phyloP scores from a whole-genome alignment of 306 rosid species.

The Mimosa bimucronata region DNA sequence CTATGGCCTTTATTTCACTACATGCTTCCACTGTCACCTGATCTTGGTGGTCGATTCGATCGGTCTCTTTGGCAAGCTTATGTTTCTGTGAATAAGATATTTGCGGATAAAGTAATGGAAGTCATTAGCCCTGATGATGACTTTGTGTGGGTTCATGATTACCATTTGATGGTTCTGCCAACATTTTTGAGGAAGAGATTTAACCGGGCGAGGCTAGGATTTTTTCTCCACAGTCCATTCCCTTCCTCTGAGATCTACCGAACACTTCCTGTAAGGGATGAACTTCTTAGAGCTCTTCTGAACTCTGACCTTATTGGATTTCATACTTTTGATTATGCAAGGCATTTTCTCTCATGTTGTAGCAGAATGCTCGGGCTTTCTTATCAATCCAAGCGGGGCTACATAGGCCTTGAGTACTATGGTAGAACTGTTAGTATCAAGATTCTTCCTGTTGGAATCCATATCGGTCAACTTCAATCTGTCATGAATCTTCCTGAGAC shows the following conservation, averaged over 20 bases:
- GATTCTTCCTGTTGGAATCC: constrained; percentile 88
- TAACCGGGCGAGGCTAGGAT: constrained; percentile 76
- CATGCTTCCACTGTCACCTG: constrained; percentile 80
- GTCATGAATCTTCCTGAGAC: constrained; percentile 64
- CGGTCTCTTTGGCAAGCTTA: constrained; percentile 80
- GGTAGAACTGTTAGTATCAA: constrained; percentile 86
- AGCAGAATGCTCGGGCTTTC: constrained; percentile 85
- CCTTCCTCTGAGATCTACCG: constrained; percentile 82
- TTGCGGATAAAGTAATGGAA: constrained; percentile 88
- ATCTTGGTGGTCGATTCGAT: constrained; percentile 80
- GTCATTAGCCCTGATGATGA: constrained; percentile 90
- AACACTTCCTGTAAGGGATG: constrained; percentile 83
- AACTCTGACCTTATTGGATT: constrained; percentile 86
- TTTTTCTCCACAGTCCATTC: constrained; percentile 85
- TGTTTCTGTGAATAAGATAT: constrained; percentile 77
- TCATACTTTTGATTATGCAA: constrained; percentile 84
- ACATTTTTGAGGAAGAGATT: constrained; percentile 88
- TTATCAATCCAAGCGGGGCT: constrained; percentile 79
- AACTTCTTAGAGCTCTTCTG: constrained; percentile 72
- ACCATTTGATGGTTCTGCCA: constrained; percentile 85
- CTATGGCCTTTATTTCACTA: constrained; percentile 90
- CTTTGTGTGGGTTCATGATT: constrained; percentile 88
- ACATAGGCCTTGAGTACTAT: constrained; percentile 80
- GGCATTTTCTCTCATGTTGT: constrained; percentile 86
- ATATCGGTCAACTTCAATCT: constrained; percentile 77